Base-by-base conservation (phyloP, 2,329 filamentous ascomycete species). In the Phialophora macrospora region DNA sequence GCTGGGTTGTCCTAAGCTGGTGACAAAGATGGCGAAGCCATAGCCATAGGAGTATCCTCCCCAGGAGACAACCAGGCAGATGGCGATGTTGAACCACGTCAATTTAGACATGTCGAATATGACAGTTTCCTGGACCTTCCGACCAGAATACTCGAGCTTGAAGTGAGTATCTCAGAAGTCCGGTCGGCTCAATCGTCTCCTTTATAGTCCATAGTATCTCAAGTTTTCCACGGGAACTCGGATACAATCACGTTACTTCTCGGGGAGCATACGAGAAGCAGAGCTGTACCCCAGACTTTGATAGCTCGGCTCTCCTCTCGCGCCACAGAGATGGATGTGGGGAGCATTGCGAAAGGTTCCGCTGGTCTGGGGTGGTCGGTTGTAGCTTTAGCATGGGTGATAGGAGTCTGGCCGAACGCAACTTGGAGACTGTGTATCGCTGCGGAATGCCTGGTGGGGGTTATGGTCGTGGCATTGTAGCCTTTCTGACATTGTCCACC, bases 1-100 rank as follows among this genome's bases (percentile, higher is more conserved):
- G 68, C 81, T 81, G 5, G 82, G 81, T 62, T 84, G 82, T 12
- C 82, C 82, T 57, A 84, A 82, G 11, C 81, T 84, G 59, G 80
- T 82, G 38, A 79, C 76, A 44, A 84, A 84, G 41, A 84, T 79
- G 1, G 82, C 82, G 11, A 82, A 77, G 57, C 78, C 80, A 69
- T 83, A 84, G 38, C 82, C 82, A 66, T 84, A 84, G 1, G 81
- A 26, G 38, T 30, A 66, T n/a, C 64, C 64, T 46, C 64, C 63
- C 59, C 64, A 63, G 24, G 58, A 46, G 17, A 66, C 64, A 14
- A 63, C 49, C 14, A 66, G 64, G 28, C 64, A 66, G 56, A 67
- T 64, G 46, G 48, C 61, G 11, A 67, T 46, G 20, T 64, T 67
- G 38, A 64, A 67, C 52, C 52, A 55, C 7, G 52, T 55, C 28